Evolutionary conservation across 2,329 filamentous ascomycete species (phyloP), one percentile per base, ranked within the genome.

Genomic region (Dendryphion nanum): DNA sequence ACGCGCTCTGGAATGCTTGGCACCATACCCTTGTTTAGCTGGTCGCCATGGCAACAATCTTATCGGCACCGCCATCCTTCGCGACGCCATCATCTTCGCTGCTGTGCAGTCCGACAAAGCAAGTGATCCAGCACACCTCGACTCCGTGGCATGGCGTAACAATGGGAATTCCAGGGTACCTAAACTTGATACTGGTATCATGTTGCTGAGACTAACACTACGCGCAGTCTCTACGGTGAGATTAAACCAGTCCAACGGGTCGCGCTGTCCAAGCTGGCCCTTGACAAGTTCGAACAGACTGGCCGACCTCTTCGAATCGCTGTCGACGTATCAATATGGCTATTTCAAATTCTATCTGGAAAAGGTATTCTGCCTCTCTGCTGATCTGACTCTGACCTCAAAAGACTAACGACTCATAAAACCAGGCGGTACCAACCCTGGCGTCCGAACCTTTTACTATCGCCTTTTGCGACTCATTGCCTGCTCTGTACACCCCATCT

Each of bases 251-350:
- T 89, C 38, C 76, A 85, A 57, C 80, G 90, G 42, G 75, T 94
- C 38, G 85, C 93, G 14, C 76, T 98, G 7, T 81, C 86, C 21
- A 94, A 88, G 59, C 77, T 97, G 35, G 85, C 90, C 19, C 76
- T 89, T 31, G 80, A 89, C 33, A 84, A 87, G 51, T 79, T 94
- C 47, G 80, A 89, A 55, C 67, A 76, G 37, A 81, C 80, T 8
- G 77, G 78, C 17, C 78, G 83, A 2, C 90, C 90, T 0, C 73
- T 97, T 28, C 84, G 90, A 28, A 75, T 98, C 32, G 93, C 93
- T 26, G 86, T 98, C 48, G 93, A 98, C 61, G 86, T 95, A 51
- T 89, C 89, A 3, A 97, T 98, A 59, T 98, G 93, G 93, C 85
- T 95, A 30, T 97, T 95, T 59, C 93, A 98, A 59, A 84, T 84